phyloP scores from a whole-genome alignment of 495 filamentous ascomycete genomes.

The Lepraria neglecta region DNA sequence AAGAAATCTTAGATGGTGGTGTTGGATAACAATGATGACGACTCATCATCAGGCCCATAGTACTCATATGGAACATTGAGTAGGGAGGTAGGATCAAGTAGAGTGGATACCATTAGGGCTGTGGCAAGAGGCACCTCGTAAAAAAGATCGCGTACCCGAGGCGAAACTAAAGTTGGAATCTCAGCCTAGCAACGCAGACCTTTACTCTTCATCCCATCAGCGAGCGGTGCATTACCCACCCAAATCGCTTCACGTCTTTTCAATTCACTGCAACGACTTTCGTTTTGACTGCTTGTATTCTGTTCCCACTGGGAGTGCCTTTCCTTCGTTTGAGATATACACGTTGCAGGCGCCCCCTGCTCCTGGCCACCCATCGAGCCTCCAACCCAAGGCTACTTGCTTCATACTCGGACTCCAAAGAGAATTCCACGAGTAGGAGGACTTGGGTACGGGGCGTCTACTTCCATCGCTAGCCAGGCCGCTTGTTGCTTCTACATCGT shows the following conservation, averaged over 20 bases:
- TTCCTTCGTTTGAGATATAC: constrained; percentile 10
- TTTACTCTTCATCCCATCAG: background rate
- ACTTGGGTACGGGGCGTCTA: background rate
- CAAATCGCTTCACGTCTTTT: background rate
- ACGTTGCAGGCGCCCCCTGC: background rate
- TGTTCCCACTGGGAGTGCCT: background rate
- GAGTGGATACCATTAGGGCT: constrained; percentile 4
- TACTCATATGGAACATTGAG: constrained; percentile 1
- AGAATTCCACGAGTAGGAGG: background rate
- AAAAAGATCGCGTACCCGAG: constrained; percentile 3
- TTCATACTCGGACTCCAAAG: too few species aligned
- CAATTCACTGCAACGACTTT: constrained; percentile 1
- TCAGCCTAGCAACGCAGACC: constrained; percentile 5
- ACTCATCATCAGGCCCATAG: background rate
- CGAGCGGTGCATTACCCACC: background rate
- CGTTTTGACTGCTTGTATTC: background rate
- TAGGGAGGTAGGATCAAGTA: background rate
- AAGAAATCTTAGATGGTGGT: background rate
- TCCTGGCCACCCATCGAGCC: background rate
- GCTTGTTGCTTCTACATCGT: background rate
- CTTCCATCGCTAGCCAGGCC: background rate
- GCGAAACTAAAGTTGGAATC: background rate
- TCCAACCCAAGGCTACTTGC: background rate
- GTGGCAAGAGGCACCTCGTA: constrained; percentile 9
- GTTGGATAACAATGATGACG: background rate